phyloP scores from a whole-genome alignment of 2,329 filamentous ascomycete species.

The Colletotrichum salicis region DNA sequence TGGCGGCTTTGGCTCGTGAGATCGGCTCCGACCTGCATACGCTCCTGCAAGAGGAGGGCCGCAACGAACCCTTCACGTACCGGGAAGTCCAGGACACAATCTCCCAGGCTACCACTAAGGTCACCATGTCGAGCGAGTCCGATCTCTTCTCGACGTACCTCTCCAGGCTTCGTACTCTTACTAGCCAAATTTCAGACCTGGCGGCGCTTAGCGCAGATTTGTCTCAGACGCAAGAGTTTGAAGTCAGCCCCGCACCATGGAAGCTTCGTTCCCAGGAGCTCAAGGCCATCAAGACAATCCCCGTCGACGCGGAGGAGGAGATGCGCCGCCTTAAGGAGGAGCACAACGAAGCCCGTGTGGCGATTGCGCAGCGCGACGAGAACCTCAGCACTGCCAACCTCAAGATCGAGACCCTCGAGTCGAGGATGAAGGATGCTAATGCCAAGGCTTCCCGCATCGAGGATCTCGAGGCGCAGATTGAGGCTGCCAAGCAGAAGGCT shows the following conservation, averaged over 20 bases:
- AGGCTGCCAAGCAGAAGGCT: conserved; percentile 61
- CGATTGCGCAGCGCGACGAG: conserved; percentile 79
- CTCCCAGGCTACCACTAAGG: conserved; percentile 61
- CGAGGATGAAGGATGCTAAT: conserved; percentile 84
- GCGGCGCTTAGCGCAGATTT: conserved; percentile 76
- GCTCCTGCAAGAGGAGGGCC: conserved; percentile 77
- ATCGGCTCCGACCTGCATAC: conserved; percentile 74
- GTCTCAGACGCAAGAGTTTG: conserved; percentile 81
- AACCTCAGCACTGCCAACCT: conserved; percentile 87
- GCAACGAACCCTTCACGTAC: conserved; percentile 73
- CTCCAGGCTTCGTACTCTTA: conserved; percentile 73
- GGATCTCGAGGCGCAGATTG: conserved; percentile 70
- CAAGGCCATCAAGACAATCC: conserved; percentile 81
- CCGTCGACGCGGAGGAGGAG: conserved; percentile 86
- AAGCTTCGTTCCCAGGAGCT: conserved; percentile 82
- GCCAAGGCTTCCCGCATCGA: conserved; percentile 78
- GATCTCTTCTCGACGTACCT: conserved; percentile 78
- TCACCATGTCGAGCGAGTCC: conserved; percentile 68
- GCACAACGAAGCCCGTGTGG: conserved; percentile 79
- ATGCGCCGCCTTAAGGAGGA: conserved; percentile 83
- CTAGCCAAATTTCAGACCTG: conserved; percentile 74
- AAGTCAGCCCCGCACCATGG: conserved; percentile 82
- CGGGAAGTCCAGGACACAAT: conserved; percentile 74
- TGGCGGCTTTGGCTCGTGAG: conserved; percentile 73
- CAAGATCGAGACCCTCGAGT: conserved; percentile 92